Percentiles rank a stretch among this genome's conserved stretches.
Conservation (phyloP, 257 asterid species). For the Solanum clarkiae region DNA sequence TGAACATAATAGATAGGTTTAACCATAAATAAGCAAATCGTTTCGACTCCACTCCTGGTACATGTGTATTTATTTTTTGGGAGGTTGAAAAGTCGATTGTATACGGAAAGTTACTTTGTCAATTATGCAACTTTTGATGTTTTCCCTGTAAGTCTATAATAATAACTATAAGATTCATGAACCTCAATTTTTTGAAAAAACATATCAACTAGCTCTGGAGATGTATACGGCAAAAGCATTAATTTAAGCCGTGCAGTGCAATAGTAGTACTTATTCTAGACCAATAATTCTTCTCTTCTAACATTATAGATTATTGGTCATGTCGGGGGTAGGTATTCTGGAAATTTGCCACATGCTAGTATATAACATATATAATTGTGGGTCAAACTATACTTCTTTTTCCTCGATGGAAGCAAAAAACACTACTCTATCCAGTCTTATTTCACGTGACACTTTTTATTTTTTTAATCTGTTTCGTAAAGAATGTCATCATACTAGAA, state of each 20-base stretch:
- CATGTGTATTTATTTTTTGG: not conserved
- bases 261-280: not conserved
- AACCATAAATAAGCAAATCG: rapidly evolving
- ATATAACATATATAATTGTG: not conserved
- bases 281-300: not conserved
- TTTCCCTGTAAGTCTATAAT: not conserved
- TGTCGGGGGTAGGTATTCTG: not conserved
- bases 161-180: not conserved
- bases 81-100: not conserved
- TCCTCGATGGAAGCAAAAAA: not conserved
- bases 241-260: not conserved
- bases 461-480: no score
- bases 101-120: slow-evolving; percentile 3
- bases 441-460: no score
- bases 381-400: not conserved
- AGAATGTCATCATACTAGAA: no score
- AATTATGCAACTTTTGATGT: not conserved
- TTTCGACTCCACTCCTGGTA: not conserved
- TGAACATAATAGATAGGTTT: not conserved
- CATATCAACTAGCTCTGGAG: not conserved
- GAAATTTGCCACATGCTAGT: not conserved
- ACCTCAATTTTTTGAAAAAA: not conserved
- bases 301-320: not conserved
- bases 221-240: not conserved
- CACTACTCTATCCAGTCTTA: no score